These are phyloP conservation scores for Carex kokanica DNA, from an alignment of 176 grass and related monocot species.

Conservation along the genomic window DNA sequence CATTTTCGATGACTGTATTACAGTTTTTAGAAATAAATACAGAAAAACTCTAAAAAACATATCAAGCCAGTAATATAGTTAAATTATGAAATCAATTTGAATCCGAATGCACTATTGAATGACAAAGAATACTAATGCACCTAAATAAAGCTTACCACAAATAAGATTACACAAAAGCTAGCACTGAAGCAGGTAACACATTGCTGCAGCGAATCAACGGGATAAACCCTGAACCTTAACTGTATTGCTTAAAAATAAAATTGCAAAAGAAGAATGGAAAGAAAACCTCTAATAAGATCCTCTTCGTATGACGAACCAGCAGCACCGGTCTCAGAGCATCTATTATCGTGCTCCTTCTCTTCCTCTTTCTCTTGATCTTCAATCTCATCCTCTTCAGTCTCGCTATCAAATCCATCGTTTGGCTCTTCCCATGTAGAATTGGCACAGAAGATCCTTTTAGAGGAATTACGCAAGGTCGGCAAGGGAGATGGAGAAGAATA, in stretches of 20 bases:
- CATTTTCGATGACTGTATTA: background rate
- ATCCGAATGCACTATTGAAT: background rate
- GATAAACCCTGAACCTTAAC: background rate
- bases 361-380: background rate
- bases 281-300: slow-evolving; percentile 36
- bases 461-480: background rate
- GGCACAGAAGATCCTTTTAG: background rate
- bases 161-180: background rate
- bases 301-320: slow-evolving; percentile 19
- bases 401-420: slow-evolving; percentile 53
- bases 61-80: background rate
- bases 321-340: background rate
- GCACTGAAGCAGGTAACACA: background rate
- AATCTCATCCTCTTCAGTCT: slow-evolving; percentile 35
- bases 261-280: background rate
- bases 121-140: background rate
- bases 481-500: background rate
- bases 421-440: slow-evolving; percentile 49
- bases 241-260: background rate
- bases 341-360: background rate
- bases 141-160: background rate
- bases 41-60: background rate
- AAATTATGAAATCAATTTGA: slow-evolving; percentile 21
- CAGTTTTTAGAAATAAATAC: background rate
- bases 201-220: background rate